Base-by-base conservation (phyloP, 1,139 yeast genomes). In the Eremothecium gossypii region DNA sequence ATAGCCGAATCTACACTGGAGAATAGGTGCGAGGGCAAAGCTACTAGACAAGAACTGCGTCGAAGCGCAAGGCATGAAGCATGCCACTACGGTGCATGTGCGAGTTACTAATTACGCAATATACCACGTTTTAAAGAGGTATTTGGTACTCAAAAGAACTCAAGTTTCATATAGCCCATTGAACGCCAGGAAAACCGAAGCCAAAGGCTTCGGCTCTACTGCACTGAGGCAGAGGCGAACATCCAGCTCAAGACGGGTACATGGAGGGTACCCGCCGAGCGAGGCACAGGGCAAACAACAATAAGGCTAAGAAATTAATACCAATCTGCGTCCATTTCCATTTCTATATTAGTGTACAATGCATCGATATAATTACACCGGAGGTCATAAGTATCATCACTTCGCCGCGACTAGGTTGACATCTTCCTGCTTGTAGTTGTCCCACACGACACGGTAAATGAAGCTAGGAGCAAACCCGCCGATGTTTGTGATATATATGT, bases 381-480 rank as follows among this genome's bases (percentile, higher is more conserved):
- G 35, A 12, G 35, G 35, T n/a, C 17, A 32, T 12, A 17, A 36
- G 29, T 29, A 23, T 27, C 27, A 31, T 43, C 34, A 39, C 27
- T 28, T 33, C 43, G 29, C 30, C 12, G 49, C 49, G 42, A 58
- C 67, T 49, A 80, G 67, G 55, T 74, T 73, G 46, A 77, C 84
- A 64, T 89, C 96, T 55, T 83, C 89, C 40, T 81, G 77, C 62
- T 82, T 82, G 66, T 93, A 93, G 64, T 89, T 87, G 65, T 93
- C 99, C 68, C 89, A 76, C 34, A 91, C 95, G 47, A 91, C 83
- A 66, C 98, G 80, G 66, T 93, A 93, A 42, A 91, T 83, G 66
- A 91, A 93, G 51, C 94, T 86, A 39, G 98, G 98, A 23, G 97
- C 85, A 61, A 84, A 89, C 27, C 97, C 97, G 38, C 98, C 98